Base-by-base conservation (phyloP, 1,284 basidiomycete genomes). In the Leucoagaricus sp. region DNA sequence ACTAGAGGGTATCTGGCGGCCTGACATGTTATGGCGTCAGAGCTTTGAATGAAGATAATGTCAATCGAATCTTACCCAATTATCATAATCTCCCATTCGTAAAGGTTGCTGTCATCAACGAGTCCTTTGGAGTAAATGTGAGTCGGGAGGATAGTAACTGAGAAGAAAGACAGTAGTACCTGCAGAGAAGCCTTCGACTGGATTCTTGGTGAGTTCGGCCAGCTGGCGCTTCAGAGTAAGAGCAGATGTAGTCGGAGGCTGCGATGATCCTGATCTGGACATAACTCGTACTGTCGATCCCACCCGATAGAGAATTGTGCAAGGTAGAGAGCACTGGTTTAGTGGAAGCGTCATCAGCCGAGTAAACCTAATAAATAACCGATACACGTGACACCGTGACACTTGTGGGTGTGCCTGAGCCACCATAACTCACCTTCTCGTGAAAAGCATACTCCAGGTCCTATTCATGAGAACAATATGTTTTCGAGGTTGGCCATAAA, bases 171-270 rank as follows among this genome's bases (percentile, higher is more conserved):
- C 19, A 31, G 6, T 66, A 72, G 60, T 63, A 89, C 90, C 95
- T 71, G 94, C 95, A 44, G 92, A 95, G 77, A 98, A 97, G 6
- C 95, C 95, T 67, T 96, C 91, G 3, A 96, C 92, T 2, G 95
- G 95, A 57, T 81, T 83, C 74, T 94, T 95, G 31, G 87, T 93
- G 63, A 96, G 83, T 68, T 96, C 93, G n/a, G 81, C 69, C 19
- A 94, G 83, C 75, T 95, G 91, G 42, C 90, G 83, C 47, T 89
- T 82, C 25, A 95, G 84, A 47, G 94, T 82, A 44, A 94, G 80
- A 4, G 86, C 84, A 64, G 87, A 87, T 21, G 84, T 86, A 3
- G 76, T 29, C 60, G 17, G 64, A 44, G 23, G 70, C 45, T 76
- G 73, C 47, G 69, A 70, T 48, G 80, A 70, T 64, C 76, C 81